Conservation (phyloP, 495 filamentous ascomycete species). For the Cudoniella acicularis region DNA sequence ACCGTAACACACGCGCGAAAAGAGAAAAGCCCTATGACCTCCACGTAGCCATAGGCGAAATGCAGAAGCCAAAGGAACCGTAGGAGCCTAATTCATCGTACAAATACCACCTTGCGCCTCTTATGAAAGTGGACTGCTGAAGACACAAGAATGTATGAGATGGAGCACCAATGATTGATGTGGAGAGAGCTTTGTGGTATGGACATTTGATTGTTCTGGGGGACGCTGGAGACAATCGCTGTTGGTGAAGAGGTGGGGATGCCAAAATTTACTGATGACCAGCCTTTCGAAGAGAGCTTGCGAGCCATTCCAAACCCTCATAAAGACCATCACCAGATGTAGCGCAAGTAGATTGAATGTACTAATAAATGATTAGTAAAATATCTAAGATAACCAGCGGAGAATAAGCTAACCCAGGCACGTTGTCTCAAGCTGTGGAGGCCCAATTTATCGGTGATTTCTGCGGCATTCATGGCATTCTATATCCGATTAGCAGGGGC, state of each 20-base stretch:
- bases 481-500: conserved; percentile 34
- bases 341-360: conserved; percentile 99
- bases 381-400: not conserved
- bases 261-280: conserved; percentile 64
- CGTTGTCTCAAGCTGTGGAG: conserved; percentile 97
- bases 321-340: conserved; percentile 99
- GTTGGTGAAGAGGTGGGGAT: conserved; percentile 4
- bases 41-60: conserved; percentile 10
- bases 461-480: conserved; percentile 99
- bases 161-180: conserved; percentile 26
- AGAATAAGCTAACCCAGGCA: conserved; percentile 77
- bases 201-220: conserved; percentile 22
- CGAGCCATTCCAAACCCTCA: conserved; percentile 99
- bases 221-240: conserved; percentile 19
- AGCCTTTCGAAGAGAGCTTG: conserved; percentile 89
- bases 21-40: conserved; percentile 13
- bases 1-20: conserved; percentile 16
- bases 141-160: conserved; percentile 26
- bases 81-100: conserved; percentile 27
- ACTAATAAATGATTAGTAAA: conserved; percentile 51
- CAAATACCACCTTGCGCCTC: conserved; percentile 30
- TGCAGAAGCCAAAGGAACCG: conserved; percentile 20
- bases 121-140: conserved; percentile 27
- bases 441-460: conserved; percentile 99
- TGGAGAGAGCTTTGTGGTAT: conserved; percentile 26